These are phyloP conservation scores for carrot (Daucus carota) DNA, from an alignment of 129 eudicot species.

Conservation along the genomic window DNA sequence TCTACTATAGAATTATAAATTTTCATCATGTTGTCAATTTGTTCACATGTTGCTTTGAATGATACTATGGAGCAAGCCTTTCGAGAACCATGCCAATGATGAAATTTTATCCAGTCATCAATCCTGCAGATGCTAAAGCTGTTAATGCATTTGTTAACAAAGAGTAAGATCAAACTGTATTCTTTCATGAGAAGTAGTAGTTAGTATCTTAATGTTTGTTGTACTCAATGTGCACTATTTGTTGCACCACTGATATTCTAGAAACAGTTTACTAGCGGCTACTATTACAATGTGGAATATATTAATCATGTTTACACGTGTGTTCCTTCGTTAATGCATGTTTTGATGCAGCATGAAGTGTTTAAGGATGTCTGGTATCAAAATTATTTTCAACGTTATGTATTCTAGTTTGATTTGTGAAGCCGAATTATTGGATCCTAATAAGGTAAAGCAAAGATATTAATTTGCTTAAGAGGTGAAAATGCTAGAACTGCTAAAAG, in stretches of 20 bases:
- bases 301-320: too few relatives aligned
- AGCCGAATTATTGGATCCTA: constrained; percentile 42
- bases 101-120: constrained; percentile 40
- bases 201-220: too few relatives aligned
- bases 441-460: constrained; percentile 62
- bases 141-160: constrained; percentile 25
- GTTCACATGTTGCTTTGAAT: neutral
- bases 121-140: constrained; percentile 41
- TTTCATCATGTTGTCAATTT: neutral
- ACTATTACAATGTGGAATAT: too few relatives aligned
- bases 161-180: constrained; percentile 35
- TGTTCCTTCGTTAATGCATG: too few relatives aligned
- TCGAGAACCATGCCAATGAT: constrained; percentile 28
- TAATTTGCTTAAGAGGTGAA: constrained; percentile 63
- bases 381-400: neutral
- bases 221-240: too few relatives aligned
- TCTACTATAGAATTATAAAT: too few relatives aligned
- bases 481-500: constrained; percentile 56
- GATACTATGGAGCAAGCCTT: constrained; percentile 54
- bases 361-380: neutral
- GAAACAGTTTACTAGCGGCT: too few relatives aligned
- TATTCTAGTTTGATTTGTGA: constrained; percentile 43
- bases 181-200: neutral
- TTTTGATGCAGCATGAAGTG: neutral
- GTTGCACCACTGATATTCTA: too few relatives aligned